phyloP scores from a whole-genome alignment of 2,329 filamentous ascomycete genomes.

The Stachybotrys chlorohalonatus region DNA sequence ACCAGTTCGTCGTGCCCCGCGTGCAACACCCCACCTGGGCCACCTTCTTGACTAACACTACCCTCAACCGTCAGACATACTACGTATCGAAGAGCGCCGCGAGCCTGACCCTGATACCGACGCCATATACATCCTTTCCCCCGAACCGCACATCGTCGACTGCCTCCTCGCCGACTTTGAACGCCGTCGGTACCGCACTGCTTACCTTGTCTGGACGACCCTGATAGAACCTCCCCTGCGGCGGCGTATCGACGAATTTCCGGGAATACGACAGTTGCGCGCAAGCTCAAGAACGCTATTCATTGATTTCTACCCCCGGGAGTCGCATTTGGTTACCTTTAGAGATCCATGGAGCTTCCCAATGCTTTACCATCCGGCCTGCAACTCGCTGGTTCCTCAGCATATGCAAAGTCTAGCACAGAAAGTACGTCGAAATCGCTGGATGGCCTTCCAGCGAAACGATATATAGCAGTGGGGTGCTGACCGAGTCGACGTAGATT shows the following conservation, averaged over 20 bases:
- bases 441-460: background rate
- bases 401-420: conserved; percentile 83
- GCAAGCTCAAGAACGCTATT: conserved; percentile 75
- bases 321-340: conserved; percentile 87
- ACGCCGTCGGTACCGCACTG: conserved; percentile 67
- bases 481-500: conserved; percentile 16
- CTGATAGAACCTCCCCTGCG: conserved; percentile 62
- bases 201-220: conserved; percentile 77
- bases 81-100: conserved; percentile 82
- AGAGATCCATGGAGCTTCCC: conserved; percentile 95
- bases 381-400: conserved; percentile 70
- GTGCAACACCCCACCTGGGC: conserved; percentile 3
- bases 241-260: conserved; percentile 64
- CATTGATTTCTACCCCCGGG: conserved; percentile 81
- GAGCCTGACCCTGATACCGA: conserved; percentile 83
- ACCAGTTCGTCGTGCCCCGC: conserved; percentile 56
- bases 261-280: conserved; percentile 62
- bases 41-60: conserved; percentile 1
- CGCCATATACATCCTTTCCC: conserved; percentile 85
- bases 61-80: conserved; percentile 59
- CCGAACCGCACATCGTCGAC: conserved; percentile 81
- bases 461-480: background rate
- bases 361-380: conserved; percentile 80
- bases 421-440: conserved; percentile 49
- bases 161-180: conserved; percentile 91